Conservation (phyloP, 768 basidiomycete species). For the Lentinula lateritia region DNA sequence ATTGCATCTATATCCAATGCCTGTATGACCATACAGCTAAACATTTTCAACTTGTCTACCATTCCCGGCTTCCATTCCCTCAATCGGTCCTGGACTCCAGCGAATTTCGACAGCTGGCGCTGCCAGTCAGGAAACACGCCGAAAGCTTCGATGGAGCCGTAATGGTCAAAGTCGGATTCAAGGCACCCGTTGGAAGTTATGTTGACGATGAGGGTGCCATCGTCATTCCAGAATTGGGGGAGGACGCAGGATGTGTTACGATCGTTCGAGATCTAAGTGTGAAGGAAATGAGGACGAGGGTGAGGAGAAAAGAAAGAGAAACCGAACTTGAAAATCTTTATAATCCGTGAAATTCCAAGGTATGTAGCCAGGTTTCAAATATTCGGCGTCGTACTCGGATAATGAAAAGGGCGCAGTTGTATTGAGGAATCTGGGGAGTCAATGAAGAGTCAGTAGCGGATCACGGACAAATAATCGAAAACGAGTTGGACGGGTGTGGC, state of each 20-base stretch:
- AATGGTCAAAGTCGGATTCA: slow-evolving; percentile 87
- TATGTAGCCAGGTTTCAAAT: slow-evolving; percentile 69
- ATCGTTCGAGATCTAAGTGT: slow-evolving; percentile 51
- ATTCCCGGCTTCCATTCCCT: slow-evolving; percentile 86
- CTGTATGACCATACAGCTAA: slow-evolving; percentile 82
- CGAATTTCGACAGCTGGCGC: slow-evolving; percentile 23
- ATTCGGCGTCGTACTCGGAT: slow-evolving; percentile 65
- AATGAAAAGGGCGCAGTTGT: slow-evolving; percentile 73
- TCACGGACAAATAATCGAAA: neutral
- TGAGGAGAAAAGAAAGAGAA: slow-evolving; percentile 1
- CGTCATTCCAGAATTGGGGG: slow-evolving; percentile 78
- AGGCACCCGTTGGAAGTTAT: slow-evolving; percentile 55
- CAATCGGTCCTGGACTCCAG: slow-evolving; percentile 93
- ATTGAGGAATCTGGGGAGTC: slow-evolving; percentile 60
- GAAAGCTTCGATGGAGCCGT: slow-evolving; percentile 95
- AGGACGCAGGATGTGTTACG: slow-evolving; percentile 72
- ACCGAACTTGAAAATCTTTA: slow-evolving; percentile 66
- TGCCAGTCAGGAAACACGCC: slow-evolving; percentile 67
- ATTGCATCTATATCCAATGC: slow-evolving; percentile 91
- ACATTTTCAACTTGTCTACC: slow-evolving; percentile 69
- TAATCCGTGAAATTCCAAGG: slow-evolving; percentile 89
- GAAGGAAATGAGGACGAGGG: neutral
- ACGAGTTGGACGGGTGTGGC: neutral
- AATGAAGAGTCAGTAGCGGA: slow-evolving; percentile 8
- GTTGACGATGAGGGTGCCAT: slow-evolving; percentile 46